A percentile compares a stretch with the other conserved stretches of the same genome.
Conservation (phyloP, 1,284 basidiomycete genomes). For the Microbotryum scabiosae region DNA sequence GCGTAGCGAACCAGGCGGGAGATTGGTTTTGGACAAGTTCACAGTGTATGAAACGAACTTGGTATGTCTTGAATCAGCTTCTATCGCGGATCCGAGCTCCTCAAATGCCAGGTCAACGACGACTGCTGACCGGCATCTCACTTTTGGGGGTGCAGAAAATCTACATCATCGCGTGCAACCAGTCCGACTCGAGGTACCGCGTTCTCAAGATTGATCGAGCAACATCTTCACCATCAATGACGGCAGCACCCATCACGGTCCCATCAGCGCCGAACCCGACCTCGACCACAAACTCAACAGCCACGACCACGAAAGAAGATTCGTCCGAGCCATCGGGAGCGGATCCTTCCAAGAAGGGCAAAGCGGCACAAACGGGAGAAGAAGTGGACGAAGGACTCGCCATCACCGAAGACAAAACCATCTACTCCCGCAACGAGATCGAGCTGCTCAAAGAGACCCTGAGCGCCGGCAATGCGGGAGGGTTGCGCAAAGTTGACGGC, state of each 20-base stretch:
- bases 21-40: conserved; percentile 63
- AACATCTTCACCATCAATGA: conserved; percentile 41
- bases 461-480: conserved; percentile 88
- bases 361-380: too few relatives aligned
- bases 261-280: too few relatives aligned
- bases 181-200: conserved; percentile 70
- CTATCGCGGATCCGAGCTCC: too few relatives aligned
- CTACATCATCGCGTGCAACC: conserved; percentile 75
- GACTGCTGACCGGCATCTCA: neutral
- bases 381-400: conserved; percentile 39
- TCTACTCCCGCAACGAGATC: conserved; percentile 83
- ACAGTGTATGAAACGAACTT: conserved; percentile 80
- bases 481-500: conserved; percentile 66
- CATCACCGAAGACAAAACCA: conserved; percentile 74
- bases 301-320: conserved; percentile 10
- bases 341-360: neutral
- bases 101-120: neutral
- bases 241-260: too few relatives aligned
- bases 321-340: conserved; percentile 40
- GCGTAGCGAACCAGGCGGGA: too few relatives aligned
- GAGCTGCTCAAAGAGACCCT: conserved; percentile 85
- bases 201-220: conserved; percentile 81
- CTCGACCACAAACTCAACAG: neutral
- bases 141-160: conserved; percentile 50
- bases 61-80: conserved; percentile 22